Evolutionary conservation across 192 early-diverging fungal species (phyloP).

Genomic region (Entomortierella beljakovae): DNA sequence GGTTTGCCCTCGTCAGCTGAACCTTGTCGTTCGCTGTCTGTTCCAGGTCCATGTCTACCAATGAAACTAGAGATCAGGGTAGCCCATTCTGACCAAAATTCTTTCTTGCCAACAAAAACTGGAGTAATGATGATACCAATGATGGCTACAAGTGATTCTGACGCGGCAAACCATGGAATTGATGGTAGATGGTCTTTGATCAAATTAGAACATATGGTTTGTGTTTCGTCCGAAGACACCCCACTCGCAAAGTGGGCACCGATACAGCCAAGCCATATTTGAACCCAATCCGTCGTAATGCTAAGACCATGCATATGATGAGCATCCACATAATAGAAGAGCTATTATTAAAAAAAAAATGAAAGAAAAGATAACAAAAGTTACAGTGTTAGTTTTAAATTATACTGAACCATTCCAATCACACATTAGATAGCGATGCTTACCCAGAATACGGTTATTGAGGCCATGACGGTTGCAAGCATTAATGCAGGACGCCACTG

Average conservation of each 20-base stretch:
- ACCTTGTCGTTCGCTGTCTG: neutral
- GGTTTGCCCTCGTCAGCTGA: neutral
- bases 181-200: constrained; percentile 24
- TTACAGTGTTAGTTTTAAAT: neutral
- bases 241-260: neutral
- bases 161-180: constrained; percentile 34
- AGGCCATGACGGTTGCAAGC: constrained; percentile 21
- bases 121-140: constrained; percentile 26
- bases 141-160: constrained; percentile 29
- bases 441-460: constrained; percentile 45
- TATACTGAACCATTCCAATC: neutral
- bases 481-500: constrained; percentile 53
- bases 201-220: constrained; percentile 13
- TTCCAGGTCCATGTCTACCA: constrained; percentile 16
- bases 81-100: constrained; percentile 47
- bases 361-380: neutral
- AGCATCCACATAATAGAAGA: constrained; percentile 43
- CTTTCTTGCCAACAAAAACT: constrained; percentile 35
- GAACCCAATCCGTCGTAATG: constrained; percentile 16
- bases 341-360: constrained; percentile 5
- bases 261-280: constrained; percentile 19
- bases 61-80: constrained; percentile 15
- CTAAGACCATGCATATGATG: constrained; percentile 5
- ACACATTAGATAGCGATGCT: neutral
- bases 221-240: constrained; percentile 13